Evolutionary conservation across 129 eudicot species (phyloP).

Genomic region (Pseudognaphalium luteoalbum): DNA sequence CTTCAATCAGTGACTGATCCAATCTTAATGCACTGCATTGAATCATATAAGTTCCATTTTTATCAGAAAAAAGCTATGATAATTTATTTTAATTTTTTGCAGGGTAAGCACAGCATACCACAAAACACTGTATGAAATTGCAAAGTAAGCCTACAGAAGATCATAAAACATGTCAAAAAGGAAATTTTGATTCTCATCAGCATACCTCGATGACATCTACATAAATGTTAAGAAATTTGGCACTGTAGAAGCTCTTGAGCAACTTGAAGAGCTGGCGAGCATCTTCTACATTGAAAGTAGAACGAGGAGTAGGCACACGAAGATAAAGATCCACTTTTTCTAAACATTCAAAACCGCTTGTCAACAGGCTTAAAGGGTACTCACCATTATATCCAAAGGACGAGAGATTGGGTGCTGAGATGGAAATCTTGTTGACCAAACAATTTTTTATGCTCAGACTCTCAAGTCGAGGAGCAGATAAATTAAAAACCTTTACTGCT

Average conservation of each 20-base stretch:
- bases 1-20: neutral
- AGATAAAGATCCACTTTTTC: conserved; percentile 22
- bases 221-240: conserved; percentile 14
- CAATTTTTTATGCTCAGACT: conserved; percentile 6
- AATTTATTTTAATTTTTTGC: neutral
- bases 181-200: neutral
- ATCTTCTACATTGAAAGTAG: neutral
- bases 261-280: conserved; percentile 12
- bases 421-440: neutral
- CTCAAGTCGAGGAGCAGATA: conserved; percentile 25
- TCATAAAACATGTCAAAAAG: neutral
- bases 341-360: neutral
- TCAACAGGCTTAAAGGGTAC: conserved; percentile 13
- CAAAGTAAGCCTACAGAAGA: neutral
- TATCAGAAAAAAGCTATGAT: neutral
- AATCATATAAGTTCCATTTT: neutral
- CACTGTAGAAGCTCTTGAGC: conserved; percentile 10
- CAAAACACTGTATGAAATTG: neutral
- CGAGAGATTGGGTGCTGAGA: conserved; percentile 21
- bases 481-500: conserved; percentile 16
- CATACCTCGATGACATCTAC: conserved; percentile 14
- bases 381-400: conserved; percentile 13
- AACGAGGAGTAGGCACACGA: neutral
- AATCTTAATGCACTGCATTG: neutral
- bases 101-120: neutral